A percentile compares a stretch with the other conserved stretches of the same genome.
Evolutionary conservation across 176 grass and related monocot species (phyloP).

Genomic region (Ampelocalamus luodianensis): DNA sequence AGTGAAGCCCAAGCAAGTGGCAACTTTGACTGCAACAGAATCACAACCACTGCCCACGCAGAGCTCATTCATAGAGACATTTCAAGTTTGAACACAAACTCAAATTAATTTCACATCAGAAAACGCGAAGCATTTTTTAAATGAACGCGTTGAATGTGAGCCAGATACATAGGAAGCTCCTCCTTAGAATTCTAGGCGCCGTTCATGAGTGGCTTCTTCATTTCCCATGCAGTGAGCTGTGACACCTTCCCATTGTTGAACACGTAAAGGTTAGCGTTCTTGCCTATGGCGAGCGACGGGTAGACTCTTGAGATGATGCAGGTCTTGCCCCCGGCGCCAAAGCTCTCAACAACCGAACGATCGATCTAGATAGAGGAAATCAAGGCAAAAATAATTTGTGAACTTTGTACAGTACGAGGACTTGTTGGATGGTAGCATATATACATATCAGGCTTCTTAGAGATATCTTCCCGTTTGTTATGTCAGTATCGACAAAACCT

Average conservation of each 20-base stretch:
- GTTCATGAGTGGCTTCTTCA: constrained; percentile 83
- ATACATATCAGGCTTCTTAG: constrained; percentile 71
- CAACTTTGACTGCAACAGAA: too few species aligned
- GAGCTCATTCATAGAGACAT: too few species aligned
- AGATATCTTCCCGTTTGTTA: constrained; percentile 65
- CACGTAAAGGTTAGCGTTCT: constrained; percentile 57
- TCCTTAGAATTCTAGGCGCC: constrained; percentile 32
- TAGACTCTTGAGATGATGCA: constrained; percentile 81
- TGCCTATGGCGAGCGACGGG: constrained; percentile 61
- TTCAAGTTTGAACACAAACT: too few species aligned
- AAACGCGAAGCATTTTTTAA: neutral
- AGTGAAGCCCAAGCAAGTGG: too few species aligned
- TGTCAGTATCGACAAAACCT: constrained; percentile 64
- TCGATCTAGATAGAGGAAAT: constrained; percentile 54
- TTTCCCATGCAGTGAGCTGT: constrained; percentile 73
- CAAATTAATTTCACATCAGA: neutral
- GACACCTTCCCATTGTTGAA: too few species aligned
- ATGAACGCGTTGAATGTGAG: neutral
- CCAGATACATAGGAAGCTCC: neutral
- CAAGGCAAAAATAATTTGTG: neutral
- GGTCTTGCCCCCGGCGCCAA: constrained; percentile 63
- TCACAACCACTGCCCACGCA: too few species aligned
- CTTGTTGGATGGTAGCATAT: neutral
- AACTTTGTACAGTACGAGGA: neutral
- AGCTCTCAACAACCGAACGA: constrained; percentile 82